Conservation (phyloP, 108 stramenopile species). For the Pseudonitzschia pungens region DNA sequence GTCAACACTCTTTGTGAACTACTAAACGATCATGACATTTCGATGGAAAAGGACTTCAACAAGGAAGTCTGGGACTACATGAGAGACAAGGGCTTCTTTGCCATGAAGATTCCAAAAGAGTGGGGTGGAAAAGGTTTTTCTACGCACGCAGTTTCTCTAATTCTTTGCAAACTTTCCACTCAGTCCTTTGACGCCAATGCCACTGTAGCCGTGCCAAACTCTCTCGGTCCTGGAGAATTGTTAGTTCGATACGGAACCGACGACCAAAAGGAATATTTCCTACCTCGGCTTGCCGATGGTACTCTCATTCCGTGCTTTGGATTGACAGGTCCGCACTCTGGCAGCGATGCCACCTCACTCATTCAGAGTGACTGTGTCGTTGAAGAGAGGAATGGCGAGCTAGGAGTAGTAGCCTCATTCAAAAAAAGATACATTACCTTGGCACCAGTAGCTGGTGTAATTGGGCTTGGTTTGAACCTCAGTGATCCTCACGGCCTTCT, state of each 20-base stretch:
- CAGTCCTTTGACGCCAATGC: conserved; percentile 92
- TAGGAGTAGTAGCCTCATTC: conserved; percentile 94
- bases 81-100: conserved; percentile 93
- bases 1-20: conserved; percentile 85
- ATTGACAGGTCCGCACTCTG: conserved; percentile 94
- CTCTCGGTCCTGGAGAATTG: conserved; percentile 96
- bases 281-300: conserved; percentile 92
- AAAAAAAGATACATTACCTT: conserved; percentile 99
- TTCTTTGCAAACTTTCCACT: conserved; percentile 90
- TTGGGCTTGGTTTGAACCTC: conserved; percentile 93
- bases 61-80: conserved; percentile 94
- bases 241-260: conserved; percentile 92
- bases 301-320: conserved; percentile 98
- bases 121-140: conserved; percentile 96
- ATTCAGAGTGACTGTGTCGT: conserved; percentile 90
- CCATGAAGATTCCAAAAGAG: conserved; percentile 95
- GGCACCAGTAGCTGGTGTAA: conserved; percentile 96
- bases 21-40: conserved; percentile 92
- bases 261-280: conserved; percentile 93
- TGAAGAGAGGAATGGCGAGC: conserved; percentile 83
- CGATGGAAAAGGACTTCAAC: conserved; percentile 79
- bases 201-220: conserved; percentile 97
- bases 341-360: conserved; percentile 95
- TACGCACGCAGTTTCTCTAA: conserved; percentile 88
- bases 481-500: conserved; percentile 92